phyloP scores from a whole-genome alignment of 2,329 filamentous ascomycete genomes.

The Coniochaeta hoffmannii region DNA sequence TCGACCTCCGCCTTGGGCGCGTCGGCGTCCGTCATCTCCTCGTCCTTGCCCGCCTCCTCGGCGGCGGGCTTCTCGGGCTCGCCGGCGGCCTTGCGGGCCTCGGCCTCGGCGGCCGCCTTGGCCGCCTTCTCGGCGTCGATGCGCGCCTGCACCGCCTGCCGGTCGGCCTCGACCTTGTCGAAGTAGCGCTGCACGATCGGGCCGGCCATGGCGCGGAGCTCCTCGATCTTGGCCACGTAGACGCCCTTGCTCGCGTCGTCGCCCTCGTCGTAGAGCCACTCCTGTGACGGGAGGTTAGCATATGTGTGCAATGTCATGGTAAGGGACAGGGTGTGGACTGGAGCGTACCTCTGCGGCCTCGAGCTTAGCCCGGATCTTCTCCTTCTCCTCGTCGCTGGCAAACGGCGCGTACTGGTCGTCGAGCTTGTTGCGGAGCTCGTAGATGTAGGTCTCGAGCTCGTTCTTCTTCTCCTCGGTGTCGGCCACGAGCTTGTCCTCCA shows the following conservation, averaged over 20 bases:
- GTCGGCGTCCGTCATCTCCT: slow-evolving; percentile 59
- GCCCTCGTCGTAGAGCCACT: slow-evolving; percentile 97
- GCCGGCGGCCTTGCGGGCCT: slow-evolving; percentile 42
- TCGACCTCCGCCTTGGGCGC: slow-evolving; percentile 42
- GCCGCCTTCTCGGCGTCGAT: slow-evolving; percentile 71
- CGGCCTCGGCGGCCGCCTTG: slow-evolving; percentile 57
- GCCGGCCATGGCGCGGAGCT: slow-evolving; percentile 83
- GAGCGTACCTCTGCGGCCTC: slow-evolving; percentile 73
- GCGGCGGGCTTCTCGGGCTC: slow-evolving; percentile 42
- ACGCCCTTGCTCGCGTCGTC: slow-evolving; percentile 90
- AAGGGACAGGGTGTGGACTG: no score
- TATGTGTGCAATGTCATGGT: neutral
- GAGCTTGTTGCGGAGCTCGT: slow-evolving; percentile 92
- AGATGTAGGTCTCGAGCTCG: slow-evolving; percentile 95
- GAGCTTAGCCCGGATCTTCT: slow-evolving; percentile 75
- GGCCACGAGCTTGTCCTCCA: slow-evolving; percentile 96
- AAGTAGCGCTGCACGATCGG: slow-evolving; percentile 92
- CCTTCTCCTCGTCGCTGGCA: slow-evolving; percentile 86
- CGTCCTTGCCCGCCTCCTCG: slow-evolving; percentile 38
- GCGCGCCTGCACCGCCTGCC: slow-evolving; percentile 68
- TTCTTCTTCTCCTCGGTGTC: slow-evolving; percentile 99
- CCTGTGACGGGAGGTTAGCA: slow-evolving; percentile 45
- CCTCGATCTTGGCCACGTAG: slow-evolving; percentile 92
- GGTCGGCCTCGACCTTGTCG: slow-evolving; percentile 86
- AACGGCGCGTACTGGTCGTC: slow-evolving; percentile 88